Evolutionary conservation across 768 basidiomycete genomes (phyloP).

Genomic region (Tricholoma matsutake): DNA sequence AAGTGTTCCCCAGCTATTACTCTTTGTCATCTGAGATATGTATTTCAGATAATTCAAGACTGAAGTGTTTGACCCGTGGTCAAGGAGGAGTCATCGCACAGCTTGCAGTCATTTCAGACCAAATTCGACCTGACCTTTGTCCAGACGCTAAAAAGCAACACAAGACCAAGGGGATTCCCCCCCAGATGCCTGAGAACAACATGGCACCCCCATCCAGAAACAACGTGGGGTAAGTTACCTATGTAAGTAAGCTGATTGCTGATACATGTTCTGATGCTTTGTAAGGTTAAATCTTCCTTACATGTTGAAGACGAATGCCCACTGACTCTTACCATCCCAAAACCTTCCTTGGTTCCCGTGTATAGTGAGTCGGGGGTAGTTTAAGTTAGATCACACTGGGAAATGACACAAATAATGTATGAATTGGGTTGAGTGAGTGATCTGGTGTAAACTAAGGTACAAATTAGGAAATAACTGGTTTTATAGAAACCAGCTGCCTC

Average conservation of each 20-base stretch:
- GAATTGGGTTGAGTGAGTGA: no score
- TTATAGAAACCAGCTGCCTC: no score
- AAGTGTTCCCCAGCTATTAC: neutral
- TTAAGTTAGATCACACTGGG: no score
- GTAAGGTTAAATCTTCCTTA: conserved; percentile 1
- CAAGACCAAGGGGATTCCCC: neutral
- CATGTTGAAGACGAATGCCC: neutral
- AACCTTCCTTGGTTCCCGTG: neutral
- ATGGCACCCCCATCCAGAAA: neutral
- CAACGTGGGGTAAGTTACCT: neutral
- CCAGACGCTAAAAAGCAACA: neutral
- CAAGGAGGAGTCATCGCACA: neutral
- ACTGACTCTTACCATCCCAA: neutral
- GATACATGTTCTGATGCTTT: neutral
- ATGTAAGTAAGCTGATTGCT: neutral
- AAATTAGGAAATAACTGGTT: no score
- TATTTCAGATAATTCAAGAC: neutral
- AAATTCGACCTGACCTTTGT: neutral
- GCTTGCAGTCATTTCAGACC: neutral
- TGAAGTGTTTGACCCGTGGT: neutral
- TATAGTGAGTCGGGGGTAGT: no score
- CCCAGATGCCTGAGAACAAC: neutral
- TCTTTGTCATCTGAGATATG: neutral
- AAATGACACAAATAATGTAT: no score
- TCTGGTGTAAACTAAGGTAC: no score